Evolutionary conservation across 768 basidiomycete genomes (phyloP).

Genomic region (Terana coerulea): DNA sequence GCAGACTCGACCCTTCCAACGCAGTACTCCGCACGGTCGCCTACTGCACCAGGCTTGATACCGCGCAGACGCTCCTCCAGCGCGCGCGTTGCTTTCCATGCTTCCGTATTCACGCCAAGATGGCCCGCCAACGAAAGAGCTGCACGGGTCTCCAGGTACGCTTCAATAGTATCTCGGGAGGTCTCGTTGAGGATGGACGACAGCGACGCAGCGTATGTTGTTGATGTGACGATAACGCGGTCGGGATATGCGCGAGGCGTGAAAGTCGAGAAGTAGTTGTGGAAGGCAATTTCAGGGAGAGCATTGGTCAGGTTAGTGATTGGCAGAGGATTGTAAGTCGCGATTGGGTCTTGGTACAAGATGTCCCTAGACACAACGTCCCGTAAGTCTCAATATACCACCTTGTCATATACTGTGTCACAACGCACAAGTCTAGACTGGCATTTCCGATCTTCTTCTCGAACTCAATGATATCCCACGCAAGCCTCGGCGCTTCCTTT

Average conservation of each 20-base stretch:
- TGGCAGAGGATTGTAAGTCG: slow-evolving; percentile 82
- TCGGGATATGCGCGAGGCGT: slow-evolving; percentile 72
- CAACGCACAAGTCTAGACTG: slow-evolving; percentile 70
- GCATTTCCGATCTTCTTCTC: slow-evolving; percentile 76
- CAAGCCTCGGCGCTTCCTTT: slow-evolving; percentile 56
- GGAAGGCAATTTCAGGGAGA: slow-evolving; percentile 76
- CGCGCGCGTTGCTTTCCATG: slow-evolving; percentile 71
- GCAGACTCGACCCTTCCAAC: slow-evolving; percentile 64
- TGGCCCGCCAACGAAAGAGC: slow-evolving; percentile 65
- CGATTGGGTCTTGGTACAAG: slow-evolving; percentile 74
- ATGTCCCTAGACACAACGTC: slow-evolving; percentile 59
- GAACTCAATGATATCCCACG: slow-evolving; percentile 69
- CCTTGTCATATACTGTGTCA: not conserved
- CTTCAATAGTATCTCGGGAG: slow-evolving; percentile 69
- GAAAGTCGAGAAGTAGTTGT: slow-evolving; percentile 83
- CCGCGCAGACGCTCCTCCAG: slow-evolving; percentile 75
- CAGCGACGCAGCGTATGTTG: slow-evolving; percentile 67
- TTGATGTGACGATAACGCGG: slow-evolving; percentile 79
- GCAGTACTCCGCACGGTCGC: slow-evolving; percentile 84
- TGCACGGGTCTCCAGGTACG: slow-evolving; percentile 80
- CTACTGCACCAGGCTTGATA: slow-evolving; percentile 80
- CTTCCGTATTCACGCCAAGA: slow-evolving; percentile 70
- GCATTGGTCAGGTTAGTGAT: slow-evolving; percentile 64
- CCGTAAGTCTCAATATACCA: not conserved
- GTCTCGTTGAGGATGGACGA: slow-evolving; percentile 67